Percentiles rank a stretch among this genome's conserved stretches.
phyloP scores from a whole-genome alignment of 2,329 filamentous ascomycete genomes.

The Aspergillus hortae region DNA sequence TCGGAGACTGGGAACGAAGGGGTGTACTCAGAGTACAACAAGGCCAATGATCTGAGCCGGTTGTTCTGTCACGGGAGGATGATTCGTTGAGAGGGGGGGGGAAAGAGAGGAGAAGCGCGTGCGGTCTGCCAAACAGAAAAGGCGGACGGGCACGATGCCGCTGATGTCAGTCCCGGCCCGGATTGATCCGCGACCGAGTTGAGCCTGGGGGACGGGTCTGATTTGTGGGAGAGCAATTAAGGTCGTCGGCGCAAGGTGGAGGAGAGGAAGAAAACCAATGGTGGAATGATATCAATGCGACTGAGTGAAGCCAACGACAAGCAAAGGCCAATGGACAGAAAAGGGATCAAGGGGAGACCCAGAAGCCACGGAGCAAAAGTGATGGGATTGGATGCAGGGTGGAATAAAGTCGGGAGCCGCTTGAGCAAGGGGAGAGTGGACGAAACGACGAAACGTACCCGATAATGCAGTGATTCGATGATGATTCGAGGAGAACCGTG shows the following conservation, averaged over 20 bases:
- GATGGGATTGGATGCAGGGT: constrained; percentile 16
- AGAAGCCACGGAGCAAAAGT: constrained; percentile 1
- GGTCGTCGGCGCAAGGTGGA: not conserved
- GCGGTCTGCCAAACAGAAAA: constrained; percentile 20
- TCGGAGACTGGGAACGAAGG: not conserved
- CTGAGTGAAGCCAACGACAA: constrained; percentile 14
- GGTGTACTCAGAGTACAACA: not conserved
- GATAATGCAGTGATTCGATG: constrained; percentile 10
- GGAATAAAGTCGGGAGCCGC: constrained; percentile 10
- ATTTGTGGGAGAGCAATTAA: not conserved
- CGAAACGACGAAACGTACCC: constrained; percentile 17
- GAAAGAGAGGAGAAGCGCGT: constrained; percentile 4
- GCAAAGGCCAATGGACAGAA: not conserved
- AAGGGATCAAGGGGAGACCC: constrained; percentile 1
- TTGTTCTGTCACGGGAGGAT: constrained; percentile 15
- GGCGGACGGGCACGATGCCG: constrained; percentile 14
- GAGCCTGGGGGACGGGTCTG: not conserved
- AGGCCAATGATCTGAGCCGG: constrained; percentile 14
- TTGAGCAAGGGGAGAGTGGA: not conserved
- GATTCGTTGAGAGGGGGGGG: constrained; percentile 15
- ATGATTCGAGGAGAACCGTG: constrained; percentile 22
- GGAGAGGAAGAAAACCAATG: constrained; percentile 7
- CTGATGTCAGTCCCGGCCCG: constrained; percentile 24
- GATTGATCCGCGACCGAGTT: constrained; percentile 16
- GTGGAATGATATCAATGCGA: constrained; percentile 4